A percentile compares a stretch with the other conserved stretches of the same genome.
These are phyloP conservation scores for Sanghuangporus baumii DNA, from an alignment of 1,284 basidiomycete species.

Conservation along the genomic window DNA sequence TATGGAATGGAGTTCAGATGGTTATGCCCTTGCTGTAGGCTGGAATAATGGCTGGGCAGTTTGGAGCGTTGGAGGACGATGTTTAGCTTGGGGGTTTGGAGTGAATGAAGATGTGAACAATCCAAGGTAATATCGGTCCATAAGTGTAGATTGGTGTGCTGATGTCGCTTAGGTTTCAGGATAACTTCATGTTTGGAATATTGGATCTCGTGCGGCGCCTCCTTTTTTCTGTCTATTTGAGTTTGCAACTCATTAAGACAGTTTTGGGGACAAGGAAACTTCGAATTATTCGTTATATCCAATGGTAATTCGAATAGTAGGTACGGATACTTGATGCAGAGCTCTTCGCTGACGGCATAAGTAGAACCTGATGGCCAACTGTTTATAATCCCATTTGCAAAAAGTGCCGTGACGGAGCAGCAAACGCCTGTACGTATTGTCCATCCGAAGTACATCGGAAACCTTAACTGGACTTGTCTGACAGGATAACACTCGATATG, in stretches of 20 bases:
- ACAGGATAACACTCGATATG: slow-evolving; percentile 90
- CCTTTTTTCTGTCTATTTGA: not conserved
- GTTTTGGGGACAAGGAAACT: slow-evolving; percentile 92
- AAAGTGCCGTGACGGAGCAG: slow-evolving; percentile 89
- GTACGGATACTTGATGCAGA: slow-evolving; percentile 19
- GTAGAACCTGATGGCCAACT: slow-evolving; percentile 63
- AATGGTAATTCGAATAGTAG: slow-evolving; percentile 42
- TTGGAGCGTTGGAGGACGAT: slow-evolving; percentile 87
- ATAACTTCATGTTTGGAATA: slow-evolving; percentile 82
- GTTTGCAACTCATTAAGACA: slow-evolving; percentile 27
- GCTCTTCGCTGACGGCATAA: not conserved
- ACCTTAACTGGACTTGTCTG: not conserved
- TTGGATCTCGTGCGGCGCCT: slow-evolving; percentile 48
- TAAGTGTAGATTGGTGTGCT: not conserved
- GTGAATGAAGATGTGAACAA: slow-evolving; percentile 60
- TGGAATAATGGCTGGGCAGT: slow-evolving; percentile 89
- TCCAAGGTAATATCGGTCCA: slow-evolving; percentile 36
- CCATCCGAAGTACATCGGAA: slow-evolving; percentile 1
- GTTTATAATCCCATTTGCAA: slow-evolving; percentile 88
- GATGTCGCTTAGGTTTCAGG: slow-evolving; percentile 50
- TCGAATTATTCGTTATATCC: slow-evolving; percentile 75
- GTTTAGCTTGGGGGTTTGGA: slow-evolving; percentile 72
- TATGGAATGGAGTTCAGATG: slow-evolving; percentile 92
- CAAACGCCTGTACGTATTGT: slow-evolving; percentile 70
- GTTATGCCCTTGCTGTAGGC: slow-evolving; percentile 94